Percentiles rank a stretch among this genome's conserved stretches.
Conservation (phyloP, 2,329 filamentous ascomycete species). For the Raffaelea arxii region DNA sequence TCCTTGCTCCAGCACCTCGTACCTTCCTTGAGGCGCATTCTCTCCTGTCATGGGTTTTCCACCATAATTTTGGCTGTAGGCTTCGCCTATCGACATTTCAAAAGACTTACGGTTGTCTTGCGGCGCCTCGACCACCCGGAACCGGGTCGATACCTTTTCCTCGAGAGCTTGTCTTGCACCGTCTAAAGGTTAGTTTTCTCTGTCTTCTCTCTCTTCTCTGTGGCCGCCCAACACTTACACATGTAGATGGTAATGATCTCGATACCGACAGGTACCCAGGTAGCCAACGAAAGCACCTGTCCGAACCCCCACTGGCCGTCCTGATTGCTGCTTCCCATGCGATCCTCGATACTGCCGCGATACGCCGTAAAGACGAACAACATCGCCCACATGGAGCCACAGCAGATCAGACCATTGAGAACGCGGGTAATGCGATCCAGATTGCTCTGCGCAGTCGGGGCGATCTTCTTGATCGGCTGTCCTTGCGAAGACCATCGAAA, state of each 20-base stretch:
- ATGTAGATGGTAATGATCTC: constrained; percentile 17
- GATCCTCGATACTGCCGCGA: constrained; percentile 9
- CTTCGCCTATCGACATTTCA: no score
- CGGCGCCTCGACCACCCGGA: neutral
- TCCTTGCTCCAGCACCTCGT: no score
- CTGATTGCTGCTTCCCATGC: constrained; percentile 12
- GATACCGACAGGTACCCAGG: constrained; percentile 19
- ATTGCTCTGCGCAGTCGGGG: neutral
- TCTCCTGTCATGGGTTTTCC: no score
- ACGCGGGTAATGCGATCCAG: constrained; percentile 3
- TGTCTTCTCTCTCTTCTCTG: no score
- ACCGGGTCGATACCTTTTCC: neutral
- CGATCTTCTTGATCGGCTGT: neutral
- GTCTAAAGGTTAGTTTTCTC: no score
- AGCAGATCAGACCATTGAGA: constrained; percentile 11
- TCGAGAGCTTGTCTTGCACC: neutral
- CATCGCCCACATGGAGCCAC: constrained; percentile 19
- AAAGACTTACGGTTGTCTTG: no score
- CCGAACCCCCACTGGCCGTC: constrained; percentile 20
- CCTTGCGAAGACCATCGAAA: no score
- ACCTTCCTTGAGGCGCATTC: no score
- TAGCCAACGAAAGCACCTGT: constrained; percentile 20
- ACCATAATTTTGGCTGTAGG: no score
- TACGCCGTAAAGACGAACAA: constrained; percentile 18
- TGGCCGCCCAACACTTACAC: constrained; percentile 17